Conservation (phyloP, 2,329 filamentous ascomycete species). For the Coniochaeta sp. region DNA sequence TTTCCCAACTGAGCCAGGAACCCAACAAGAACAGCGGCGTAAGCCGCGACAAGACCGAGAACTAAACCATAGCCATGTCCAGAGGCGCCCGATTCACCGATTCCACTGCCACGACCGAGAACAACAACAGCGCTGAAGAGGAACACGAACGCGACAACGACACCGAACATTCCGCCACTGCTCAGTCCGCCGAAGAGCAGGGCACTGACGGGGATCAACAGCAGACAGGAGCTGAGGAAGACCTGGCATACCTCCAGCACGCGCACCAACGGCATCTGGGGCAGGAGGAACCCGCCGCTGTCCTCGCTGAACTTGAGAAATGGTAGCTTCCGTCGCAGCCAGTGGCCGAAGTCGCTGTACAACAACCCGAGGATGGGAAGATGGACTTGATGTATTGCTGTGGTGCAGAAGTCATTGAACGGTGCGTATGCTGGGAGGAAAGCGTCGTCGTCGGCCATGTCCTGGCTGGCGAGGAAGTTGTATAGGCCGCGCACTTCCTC, state of each 20-base stretch:
- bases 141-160: slow-evolving; percentile 7
- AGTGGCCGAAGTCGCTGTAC: neutral
- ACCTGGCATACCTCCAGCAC: slow-evolving; percentile 3
- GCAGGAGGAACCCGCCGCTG: neutral
- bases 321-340: slow-evolving; percentile 1
- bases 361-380: neutral
- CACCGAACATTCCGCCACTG: slow-evolving; percentile 3
- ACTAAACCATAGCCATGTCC: neutral
- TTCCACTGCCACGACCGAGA: neutral
- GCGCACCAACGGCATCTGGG: neutral
- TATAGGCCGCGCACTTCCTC: neutral
- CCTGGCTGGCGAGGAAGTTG: neutral
- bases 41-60: neutral
- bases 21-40: neutral
- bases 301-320: neutral
- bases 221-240: neutral
- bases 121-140: slow-evolving; percentile 5
- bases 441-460: neutral
- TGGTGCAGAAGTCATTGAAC: neutral
- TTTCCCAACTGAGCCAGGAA: neutral
- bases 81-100: slow-evolving; percentile 5
- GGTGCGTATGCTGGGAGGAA: neutral
- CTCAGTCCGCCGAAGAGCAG: slow-evolving; percentile 5
- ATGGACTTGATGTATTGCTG: neutral
- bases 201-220: slow-evolving; percentile 6